Conservation (phyloP, 768 basidiomycete species). For the Trametes gibbosa region DNA sequence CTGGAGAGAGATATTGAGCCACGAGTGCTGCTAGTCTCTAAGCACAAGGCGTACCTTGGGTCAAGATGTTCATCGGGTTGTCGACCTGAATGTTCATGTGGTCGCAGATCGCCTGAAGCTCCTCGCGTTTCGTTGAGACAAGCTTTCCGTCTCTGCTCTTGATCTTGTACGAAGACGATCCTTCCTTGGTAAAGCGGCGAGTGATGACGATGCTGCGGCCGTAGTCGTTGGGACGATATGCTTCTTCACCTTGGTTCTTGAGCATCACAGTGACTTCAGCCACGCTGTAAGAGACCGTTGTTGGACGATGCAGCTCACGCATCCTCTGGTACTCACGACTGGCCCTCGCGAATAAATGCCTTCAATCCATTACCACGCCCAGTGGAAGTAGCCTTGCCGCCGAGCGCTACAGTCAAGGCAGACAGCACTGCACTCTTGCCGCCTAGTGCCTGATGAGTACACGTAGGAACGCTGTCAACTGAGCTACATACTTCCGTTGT, state of each 20-base stretch:
- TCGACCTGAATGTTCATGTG: constrained; percentile 97
- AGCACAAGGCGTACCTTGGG: constrained; percentile 54
- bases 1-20: constrained; percentile 13
- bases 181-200: constrained; percentile 76
- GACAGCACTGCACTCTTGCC: constrained; percentile 95
- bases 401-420: constrained; percentile 89
- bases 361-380: constrained; percentile 85
- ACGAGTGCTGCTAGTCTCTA: background rate
- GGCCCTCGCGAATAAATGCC: constrained; percentile 82
- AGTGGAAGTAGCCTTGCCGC: constrained; percentile 89
- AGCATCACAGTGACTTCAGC: constrained; percentile 78
- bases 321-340: constrained; percentile 49
- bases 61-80: constrained; percentile 93
- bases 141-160: constrained; percentile 61
- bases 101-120: constrained; percentile 85
- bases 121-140: constrained; percentile 76
- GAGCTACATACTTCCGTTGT: constrained; percentile 80
- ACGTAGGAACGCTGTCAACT: background rate
- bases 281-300: constrained; percentile 37
- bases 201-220: constrained; percentile 84
- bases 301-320: no score
- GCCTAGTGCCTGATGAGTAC: constrained; percentile 44
- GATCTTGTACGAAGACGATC: constrained; percentile 79
- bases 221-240: constrained; percentile 82
- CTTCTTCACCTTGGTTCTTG: constrained; percentile 90